Base-by-base conservation (phyloP, 306 rosid genomes). In the Castanospermum australe region DNA sequence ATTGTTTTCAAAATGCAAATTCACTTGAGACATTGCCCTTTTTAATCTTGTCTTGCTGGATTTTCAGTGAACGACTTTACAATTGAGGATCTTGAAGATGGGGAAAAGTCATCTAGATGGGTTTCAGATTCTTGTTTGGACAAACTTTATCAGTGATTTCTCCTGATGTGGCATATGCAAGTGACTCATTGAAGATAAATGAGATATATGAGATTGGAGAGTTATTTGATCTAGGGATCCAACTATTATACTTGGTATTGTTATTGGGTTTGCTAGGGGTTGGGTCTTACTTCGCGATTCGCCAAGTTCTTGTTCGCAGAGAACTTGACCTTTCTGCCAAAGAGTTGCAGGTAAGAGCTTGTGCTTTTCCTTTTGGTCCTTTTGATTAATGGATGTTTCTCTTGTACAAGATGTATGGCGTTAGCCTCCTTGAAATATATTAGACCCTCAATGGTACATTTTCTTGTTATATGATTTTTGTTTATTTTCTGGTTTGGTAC, bases 291-390 rank as follows among this genome's bases (percentile, higher is more conserved):
- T 94, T 80, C 64, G 99, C 92, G 70, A 84, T 94, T 71, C 95
- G 97, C 57, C 99, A 94, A 87, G 93, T 94, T 81, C 99, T 94
- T 77, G 97, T 94, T 52, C 97, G 97, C 38, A 89, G 97, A 77
- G 99, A 91, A 84, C 99, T 94, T 38, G 99, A 94, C 79, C 99
- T 94, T 86, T 94, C 99, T 74, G 99, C 99, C 75, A 94, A 94
- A 83, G 99, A 92, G 81, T 84, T 94, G 88, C 99, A 91, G 89
- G 99, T 92, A 69, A 77, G 77, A 77, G 15, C 65, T 57, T 77
- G 5, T 52, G 36, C 84, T 33, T 86, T 74, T 75, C 36, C 59
- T 75, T 45, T 41, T 73, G 17, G 61, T 52, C 62, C 71, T 79
- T 52, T 69, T 25, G 9, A 61, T 39, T 36, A 60, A 2, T 68